Conservation (phyloP, 2,329 filamentous ascomycete genomes). For the Ilyonectria mors-panacis region DNA sequence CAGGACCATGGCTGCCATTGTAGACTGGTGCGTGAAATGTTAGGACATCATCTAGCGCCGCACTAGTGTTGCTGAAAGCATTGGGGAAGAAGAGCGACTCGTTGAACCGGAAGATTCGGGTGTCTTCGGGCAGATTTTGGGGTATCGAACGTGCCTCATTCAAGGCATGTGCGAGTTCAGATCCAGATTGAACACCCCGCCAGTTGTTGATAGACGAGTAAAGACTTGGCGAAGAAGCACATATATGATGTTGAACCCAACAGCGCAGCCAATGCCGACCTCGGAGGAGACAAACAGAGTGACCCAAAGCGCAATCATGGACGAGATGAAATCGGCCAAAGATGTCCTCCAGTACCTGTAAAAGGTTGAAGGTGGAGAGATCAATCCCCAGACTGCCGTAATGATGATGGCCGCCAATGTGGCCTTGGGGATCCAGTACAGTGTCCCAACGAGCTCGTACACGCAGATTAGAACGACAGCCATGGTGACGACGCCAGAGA, state of each 20-base stretch:
- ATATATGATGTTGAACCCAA: slow-evolving; percentile 76
- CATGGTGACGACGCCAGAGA: slow-evolving; percentile 73
- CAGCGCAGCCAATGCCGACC: slow-evolving; percentile 71
- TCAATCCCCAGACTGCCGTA: slow-evolving; percentile 74
- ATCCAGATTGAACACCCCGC: slow-evolving; percentile 49
- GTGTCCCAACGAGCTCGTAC: slow-evolving; percentile 71
- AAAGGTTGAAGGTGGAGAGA: slow-evolving; percentile 71
- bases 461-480: slow-evolving; percentile 74
- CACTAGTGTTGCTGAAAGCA: slow-evolving; percentile 66
- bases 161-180: slow-evolving; percentile 40
- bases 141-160: slow-evolving; percentile 37
- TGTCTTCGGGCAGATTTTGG: slow-evolving; percentile 60
- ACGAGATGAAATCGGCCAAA: slow-evolving; percentile 74
- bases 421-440: slow-evolving; percentile 79
- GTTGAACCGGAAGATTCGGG: slow-evolving; percentile 69
- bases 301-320: slow-evolving; percentile 76
- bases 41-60: slow-evolving; percentile 64
- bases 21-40: slow-evolving; percentile 60
- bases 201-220: slow-evolving; percentile 53
- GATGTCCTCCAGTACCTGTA: slow-evolving; percentile 77
- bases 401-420: slow-evolving; percentile 78
- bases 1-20: slow-evolving; percentile 49
- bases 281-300: slow-evolving; percentile 74
- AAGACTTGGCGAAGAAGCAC: slow-evolving; percentile 73
- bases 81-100: slow-evolving; percentile 75